Conservation (phyloP, 805 yeast genomes). For the Candida hispaniensis region DNA sequence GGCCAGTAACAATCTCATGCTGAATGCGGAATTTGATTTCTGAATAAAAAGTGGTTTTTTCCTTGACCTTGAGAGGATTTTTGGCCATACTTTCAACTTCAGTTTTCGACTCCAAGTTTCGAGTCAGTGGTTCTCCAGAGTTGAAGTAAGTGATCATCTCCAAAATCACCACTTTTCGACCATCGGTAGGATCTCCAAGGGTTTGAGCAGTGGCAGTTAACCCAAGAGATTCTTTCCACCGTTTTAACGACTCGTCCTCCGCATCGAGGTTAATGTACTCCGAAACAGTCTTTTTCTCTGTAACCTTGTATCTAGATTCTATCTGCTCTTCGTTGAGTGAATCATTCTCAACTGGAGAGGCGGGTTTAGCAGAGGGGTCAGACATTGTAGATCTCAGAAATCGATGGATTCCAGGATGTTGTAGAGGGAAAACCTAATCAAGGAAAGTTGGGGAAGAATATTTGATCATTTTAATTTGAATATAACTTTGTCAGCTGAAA, state of each 20-base stretch:
- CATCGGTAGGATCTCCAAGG: slow-evolving; percentile 58
- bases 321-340: slow-evolving; percentile 5
- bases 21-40: slow-evolving; percentile 72
- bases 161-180: slow-evolving; percentile 64
- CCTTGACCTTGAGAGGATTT: slow-evolving; percentile 66
- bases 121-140: slow-evolving; percentile 57
- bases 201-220: slow-evolving; percentile 44
- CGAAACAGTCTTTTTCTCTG: slow-evolving; percentile 63
- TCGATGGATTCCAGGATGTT: too few species aligned
- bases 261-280: slow-evolving; percentile 80
- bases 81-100: slow-evolving; percentile 48
- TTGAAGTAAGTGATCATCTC: slow-evolving; percentile 64
- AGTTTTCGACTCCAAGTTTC: slow-evolving; percentile 54
- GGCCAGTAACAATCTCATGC: slow-evolving; percentile 83
- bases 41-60: slow-evolving; percentile 61
- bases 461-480: too few species aligned
- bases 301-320: slow-evolving; percentile 38
- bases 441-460: too few species aligned
- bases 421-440: too few species aligned
- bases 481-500: too few species aligned
- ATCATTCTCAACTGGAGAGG: too few species aligned
- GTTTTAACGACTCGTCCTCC: slow-evolving; percentile 78
- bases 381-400: too few species aligned
- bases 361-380: too few species aligned
- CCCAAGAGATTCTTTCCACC: slow-evolving; percentile 88